Evolutionary conservation across 306 rosid species (phyloP).

Genomic region (Prunus kanzakura): DNA sequence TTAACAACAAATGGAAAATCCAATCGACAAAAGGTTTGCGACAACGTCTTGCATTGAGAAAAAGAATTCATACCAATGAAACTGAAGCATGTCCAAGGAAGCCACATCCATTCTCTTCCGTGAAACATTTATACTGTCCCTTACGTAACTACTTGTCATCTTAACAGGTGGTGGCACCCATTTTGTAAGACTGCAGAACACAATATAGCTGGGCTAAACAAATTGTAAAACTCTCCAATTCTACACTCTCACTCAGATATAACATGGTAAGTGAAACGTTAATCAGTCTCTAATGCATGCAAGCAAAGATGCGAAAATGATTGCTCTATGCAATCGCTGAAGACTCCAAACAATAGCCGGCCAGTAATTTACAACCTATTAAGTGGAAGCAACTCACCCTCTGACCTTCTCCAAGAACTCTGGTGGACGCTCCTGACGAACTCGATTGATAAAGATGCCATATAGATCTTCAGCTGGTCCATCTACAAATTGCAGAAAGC

Average conservation of each 20-base stretch:
- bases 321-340: background rate
- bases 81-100: conserved; percentile 97
- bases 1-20: background rate
- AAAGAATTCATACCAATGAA: conserved; percentile 65
- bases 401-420: conserved; percentile 68
- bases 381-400: conserved; percentile 65
- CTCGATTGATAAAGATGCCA: conserved; percentile 86
- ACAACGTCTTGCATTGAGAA: background rate
- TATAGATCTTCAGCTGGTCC: conserved; percentile 95
- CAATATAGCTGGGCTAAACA: conserved; percentile 4
- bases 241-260: background rate
- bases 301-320: background rate
- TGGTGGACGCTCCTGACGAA: conserved; percentile 90
- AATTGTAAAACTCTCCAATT: background rate
- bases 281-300: background rate
- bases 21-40: background rate
- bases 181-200: conserved; percentile 77
- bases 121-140: conserved; percentile 78
- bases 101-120: conserved; percentile 94
- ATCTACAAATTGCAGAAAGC: conserved; percentile 44
- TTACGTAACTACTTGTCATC: conserved; percentile 86
- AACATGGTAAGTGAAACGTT: background rate
- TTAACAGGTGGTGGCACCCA: conserved; percentile 99
- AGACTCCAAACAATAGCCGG: background rate
- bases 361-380: conserved; percentile 2